Conservation (phyloP, 345 rosid genomes). For the Arabis hirsuta region DNA sequence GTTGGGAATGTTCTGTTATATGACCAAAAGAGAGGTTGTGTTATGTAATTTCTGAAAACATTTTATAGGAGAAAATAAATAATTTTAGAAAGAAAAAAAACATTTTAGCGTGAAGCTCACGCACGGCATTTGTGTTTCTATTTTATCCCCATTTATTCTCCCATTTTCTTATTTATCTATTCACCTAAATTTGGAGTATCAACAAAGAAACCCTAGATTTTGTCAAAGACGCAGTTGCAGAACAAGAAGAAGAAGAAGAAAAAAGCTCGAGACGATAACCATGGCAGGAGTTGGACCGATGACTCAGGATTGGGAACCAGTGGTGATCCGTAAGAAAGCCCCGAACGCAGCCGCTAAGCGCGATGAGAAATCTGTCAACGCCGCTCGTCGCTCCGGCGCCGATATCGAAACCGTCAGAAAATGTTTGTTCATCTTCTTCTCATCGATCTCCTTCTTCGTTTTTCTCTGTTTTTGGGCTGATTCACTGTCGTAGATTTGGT, state of each 20-base stretch:
- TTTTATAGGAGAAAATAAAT: no score
- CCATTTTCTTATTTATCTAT: neutral
- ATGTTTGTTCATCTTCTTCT: slow-evolving; percentile 49
- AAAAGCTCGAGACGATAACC: slow-evolving; percentile 6
- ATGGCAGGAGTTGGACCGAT: slow-evolving; percentile 80
- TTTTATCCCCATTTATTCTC: neutral
- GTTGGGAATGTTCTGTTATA: neutral
- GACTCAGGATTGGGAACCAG: slow-evolving; percentile 89
- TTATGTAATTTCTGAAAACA: no score
- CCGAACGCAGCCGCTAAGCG: slow-evolving; percentile 71
- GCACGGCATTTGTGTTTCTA: neutral
- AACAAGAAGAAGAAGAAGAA: neutral
- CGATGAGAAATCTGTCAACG: slow-evolving; percentile 86
- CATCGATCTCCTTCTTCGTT: neutral
- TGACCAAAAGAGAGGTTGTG: no score
- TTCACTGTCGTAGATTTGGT: slow-evolving; percentile 17
- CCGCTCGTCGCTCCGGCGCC: slow-evolving; percentile 84
- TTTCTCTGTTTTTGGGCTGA: neutral
- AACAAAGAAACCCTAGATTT: slow-evolving; percentile 38
- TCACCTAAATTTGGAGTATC: neutral
- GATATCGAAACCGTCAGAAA: slow-evolving; percentile 73
- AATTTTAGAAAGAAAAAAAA: no score
- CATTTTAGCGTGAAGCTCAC: no score
- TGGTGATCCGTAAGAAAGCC: slow-evolving; percentile 75
- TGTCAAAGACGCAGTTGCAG: slow-evolving; percentile 11